Base-by-base conservation (phyloP, 1,139 yeast species). In the Barnettozyma hawaiiensis region DNA sequence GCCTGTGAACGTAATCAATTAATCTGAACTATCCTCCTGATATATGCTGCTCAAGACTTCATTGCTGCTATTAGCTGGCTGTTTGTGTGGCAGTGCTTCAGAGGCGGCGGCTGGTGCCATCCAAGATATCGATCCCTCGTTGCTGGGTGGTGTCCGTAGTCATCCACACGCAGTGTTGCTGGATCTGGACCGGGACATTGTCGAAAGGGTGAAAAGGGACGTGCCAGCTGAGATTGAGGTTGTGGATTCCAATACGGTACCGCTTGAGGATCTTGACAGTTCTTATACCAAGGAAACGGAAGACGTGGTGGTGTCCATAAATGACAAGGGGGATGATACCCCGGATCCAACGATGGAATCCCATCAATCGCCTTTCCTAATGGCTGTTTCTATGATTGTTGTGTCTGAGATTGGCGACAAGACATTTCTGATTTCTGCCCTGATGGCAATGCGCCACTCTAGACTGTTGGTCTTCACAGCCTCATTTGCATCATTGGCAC, bases 321-420 rank as follows among this genome's bases (percentile, higher is more conserved):
- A n/a, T n/a, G n/a, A n/a, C n/a, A n/a, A n/a, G n/a, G n/a, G n/a
- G n/a, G n/a, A n/a, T n/a, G n/a, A n/a, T n/a, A n/a, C n/a, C n/a
- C n/a, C n/a, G n/a, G 41, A 37, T 23, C n/a, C 32, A 31, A 18
- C 15, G 4, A 16, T 11, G 5, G 40, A 37, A 12, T 31, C 37
- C 2, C 33, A 40, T 15, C 43, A 44, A 34, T 44, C 58, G 26
- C 76, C 85, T 9, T 78, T 83, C 53, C 48, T 80, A 42, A 75
- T 83, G 81, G 75, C 90, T 2, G 64, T 78, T 15, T 78, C 89
- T 5, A 92, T 92, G 98, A 92, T 92, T 59, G 68, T 86, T 34
- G 85, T 89, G 23, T 85, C 96, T 22, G 99, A 92, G 64, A 81
- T 94, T 48, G 98, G 98, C 45, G 99, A 92, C 64, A 94, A 92